Base-by-base conservation (phyloP, 495 filamentous ascomycete species). In the Aspergillus indologenus region DNA sequence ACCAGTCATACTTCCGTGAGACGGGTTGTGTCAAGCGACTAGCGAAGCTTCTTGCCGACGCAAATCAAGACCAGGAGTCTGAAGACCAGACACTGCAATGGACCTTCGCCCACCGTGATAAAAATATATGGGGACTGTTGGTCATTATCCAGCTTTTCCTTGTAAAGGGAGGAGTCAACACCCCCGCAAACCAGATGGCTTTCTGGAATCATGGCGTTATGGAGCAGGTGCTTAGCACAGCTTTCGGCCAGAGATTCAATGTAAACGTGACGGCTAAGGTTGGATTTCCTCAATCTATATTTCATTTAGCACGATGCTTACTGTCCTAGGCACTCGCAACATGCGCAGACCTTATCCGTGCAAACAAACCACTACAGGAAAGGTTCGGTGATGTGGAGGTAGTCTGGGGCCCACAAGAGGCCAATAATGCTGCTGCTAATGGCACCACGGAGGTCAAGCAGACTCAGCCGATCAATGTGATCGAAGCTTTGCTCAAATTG, bases 1-100 rank as follows among this genome's bases (percentile, higher is more conserved):
- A 98, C 68, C 95, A 98, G 71, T 92, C 90, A 34, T 88, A 91
- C 61, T 97, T 98, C 68, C 81, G 94, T 50, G 95, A 98, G 70
- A 93, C 89, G 40, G 92, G 91, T 0, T 93, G 87, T 65, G 84
- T 96, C 21, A 81, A 85, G 26, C 87, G 85, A 67, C 71, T 96
- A 48, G 83, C 86, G 20, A 83, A 80, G 22, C 76, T 98, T 21
- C 79, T 98, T 12, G 73, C 75, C 45, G 83, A 87, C 65, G 83
- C 85, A 59, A 82, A 87, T 56, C 68, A 75, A 61, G 79, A 79
- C 45, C 75, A 81, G 46, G 81, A 81, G 31, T 75, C 74, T 8
- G 82, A 85, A 21, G 84, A 85, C 44, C 83, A 87, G 46, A 73
- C 87, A 14, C 81, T 87, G 14, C 81, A 86, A 29, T 96, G 90